Conservation (phyloP, 1,284 basidiomycete species). For the Melampsora occidentalis region DNA sequence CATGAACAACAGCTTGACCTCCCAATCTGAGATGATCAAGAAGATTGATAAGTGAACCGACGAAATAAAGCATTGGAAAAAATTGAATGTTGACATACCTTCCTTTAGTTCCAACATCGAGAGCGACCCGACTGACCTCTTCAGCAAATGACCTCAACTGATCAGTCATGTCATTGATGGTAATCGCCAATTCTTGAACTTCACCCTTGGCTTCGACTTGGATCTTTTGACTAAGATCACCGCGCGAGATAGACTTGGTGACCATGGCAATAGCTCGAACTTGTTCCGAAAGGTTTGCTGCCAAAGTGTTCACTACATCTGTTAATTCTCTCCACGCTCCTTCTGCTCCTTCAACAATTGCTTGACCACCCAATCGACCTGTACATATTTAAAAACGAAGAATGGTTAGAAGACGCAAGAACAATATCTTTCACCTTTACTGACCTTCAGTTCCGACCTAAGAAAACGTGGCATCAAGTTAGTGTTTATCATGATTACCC, state of each 20-base stretch:
- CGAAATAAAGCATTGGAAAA: too few relatives aligned
- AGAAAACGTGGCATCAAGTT: constrained; percentile 77
- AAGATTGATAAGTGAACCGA: too few relatives aligned
- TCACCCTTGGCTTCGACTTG: constrained; percentile 95
- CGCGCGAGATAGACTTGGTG: constrained; percentile 92
- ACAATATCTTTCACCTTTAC: constrained; percentile 2
- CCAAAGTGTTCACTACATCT: constrained; percentile 78
- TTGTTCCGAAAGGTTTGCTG: constrained; percentile 91
- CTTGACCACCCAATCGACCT: constrained; percentile 89
- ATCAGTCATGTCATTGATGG: constrained; percentile 82
- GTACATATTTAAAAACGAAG: constrained; percentile 65
- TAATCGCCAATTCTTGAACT: constrained; percentile 94
- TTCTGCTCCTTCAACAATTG: constrained; percentile 84
- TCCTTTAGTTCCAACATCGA: constrained; percentile 46
- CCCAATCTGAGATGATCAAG: constrained; percentile 51
- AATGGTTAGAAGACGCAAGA: constrained; percentile 54
- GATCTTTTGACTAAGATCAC: constrained; percentile 92
- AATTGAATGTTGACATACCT: constrained; percentile 5
- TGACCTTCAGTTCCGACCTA: constrained; percentile 26
- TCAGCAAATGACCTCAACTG: constrained; percentile 83
- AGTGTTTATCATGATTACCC: constrained; percentile 70
- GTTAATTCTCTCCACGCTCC: constrained; percentile 91
- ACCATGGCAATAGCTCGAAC: constrained; percentile 91
- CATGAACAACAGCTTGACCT: constrained; percentile 53
- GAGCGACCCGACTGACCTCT: constrained; percentile 92